Evolutionary conservation across 192 early-diverging fungal genomes (phyloP).

Genomic region (Coemansia sp.): DNA sequence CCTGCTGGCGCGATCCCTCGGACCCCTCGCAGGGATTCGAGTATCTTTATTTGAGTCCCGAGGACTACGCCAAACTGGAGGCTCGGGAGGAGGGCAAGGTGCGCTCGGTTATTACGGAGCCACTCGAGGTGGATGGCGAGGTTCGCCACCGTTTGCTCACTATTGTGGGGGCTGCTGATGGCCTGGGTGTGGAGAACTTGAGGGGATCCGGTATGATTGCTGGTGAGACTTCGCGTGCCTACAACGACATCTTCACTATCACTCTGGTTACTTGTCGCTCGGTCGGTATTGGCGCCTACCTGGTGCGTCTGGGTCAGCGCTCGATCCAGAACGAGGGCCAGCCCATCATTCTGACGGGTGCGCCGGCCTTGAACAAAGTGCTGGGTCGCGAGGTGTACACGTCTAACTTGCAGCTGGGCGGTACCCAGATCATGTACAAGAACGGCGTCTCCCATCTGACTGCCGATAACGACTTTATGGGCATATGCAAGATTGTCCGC

Average conservation of each 20-base stretch:
- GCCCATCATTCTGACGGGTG: constrained; percentile 97
- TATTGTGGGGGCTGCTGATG: constrained; percentile 83
- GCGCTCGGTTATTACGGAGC: constrained; percentile 72
- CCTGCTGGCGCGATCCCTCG: constrained; percentile 77
- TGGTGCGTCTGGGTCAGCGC: constrained; percentile 97
- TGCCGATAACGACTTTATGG: constrained; percentile 91
- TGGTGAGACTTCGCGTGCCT: constrained; percentile 91
- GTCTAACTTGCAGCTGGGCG: constrained; percentile 96
- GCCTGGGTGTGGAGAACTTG: constrained; percentile 96
- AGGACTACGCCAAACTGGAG: constrained; percentile 66
- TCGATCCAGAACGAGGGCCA: constrained; percentile 96
- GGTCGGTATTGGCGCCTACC: constrained; percentile 98
- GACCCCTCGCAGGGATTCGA: constrained; percentile 88
- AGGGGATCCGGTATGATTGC: constrained; percentile 97
- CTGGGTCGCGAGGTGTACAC: constrained; percentile 97
- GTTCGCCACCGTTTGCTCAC: constrained; percentile 78
- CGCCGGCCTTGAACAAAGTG: constrained; percentile 96
- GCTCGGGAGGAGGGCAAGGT: constrained; percentile 57
- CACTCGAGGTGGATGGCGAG: constrained; percentile 68
- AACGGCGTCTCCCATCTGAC: constrained; percentile 98
- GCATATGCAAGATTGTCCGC: constrained; percentile 86
- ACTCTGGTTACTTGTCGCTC: constrained; percentile 97
- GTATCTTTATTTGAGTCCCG: constrained; percentile 85
- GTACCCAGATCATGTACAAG: constrained; percentile 99
- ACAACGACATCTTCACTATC: constrained; percentile 96